Evolutionary conservation across 805 yeast species (phyloP), one percentile per base, ranked within the genome.

Genomic region (Ogataea dorogensis): DNA sequence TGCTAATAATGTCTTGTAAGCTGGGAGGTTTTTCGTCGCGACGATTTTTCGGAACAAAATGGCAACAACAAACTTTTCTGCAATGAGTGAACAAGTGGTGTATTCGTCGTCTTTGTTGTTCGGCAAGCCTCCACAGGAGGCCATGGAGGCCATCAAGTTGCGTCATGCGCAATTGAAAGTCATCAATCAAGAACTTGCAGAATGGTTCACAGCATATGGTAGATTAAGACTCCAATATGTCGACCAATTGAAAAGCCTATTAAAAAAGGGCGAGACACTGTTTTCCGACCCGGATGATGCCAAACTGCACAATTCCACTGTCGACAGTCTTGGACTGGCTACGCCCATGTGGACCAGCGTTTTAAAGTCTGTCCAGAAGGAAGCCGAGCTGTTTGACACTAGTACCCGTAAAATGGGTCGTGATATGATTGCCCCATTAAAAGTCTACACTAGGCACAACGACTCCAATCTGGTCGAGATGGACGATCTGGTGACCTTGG

Each of bases 181-280:
- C 28, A 61, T 79, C 32, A 81, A 81, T 50, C 73, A 72, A 39
- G 79, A 75, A 33, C 67, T 85, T 44, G 77, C 84, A 24, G 69
- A 67, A 26, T 73, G 86, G 70, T 67, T 84, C 38, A 70, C 73
- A 24, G 77, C 73, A 17, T 65, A 78, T 38, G 67, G 75, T 25
- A 63, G 71, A 20, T 58, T 75, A 20, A 70, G 69, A 49, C 66
- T 66, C 32, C 56, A 50, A 28, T 77, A 78, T 49, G 69, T 72
- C 9, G 64, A 64, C 22, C 75, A 72, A 46, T 62, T 78, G 45
- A 69, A 69, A 51, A 61, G 44, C 43, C 48, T 55, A 41, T 62
- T 47, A 46, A 58, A 37, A 44, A 64, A 22, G 30, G 69, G 69
- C 24, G 56, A 57, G 25, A 50, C 59, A 23, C 44, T 73, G 33